Conservation (phyloP, 2,329 filamentous ascomycete genomes). For the Cladosporium sp. region DNA sequence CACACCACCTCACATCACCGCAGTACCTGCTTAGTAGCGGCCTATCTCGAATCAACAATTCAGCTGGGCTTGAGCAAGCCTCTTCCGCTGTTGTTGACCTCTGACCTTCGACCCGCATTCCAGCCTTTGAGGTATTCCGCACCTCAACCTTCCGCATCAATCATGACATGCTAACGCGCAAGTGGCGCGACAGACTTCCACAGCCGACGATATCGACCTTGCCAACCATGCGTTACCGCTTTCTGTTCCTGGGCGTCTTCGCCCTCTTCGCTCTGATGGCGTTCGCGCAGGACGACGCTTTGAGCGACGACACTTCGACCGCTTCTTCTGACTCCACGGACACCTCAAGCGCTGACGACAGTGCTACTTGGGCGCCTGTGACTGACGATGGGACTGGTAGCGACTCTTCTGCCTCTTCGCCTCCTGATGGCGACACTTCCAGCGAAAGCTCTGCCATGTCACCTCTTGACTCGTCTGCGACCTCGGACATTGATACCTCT, state of each 20-base stretch:
- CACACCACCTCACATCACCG: no score
- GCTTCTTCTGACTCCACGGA: not conserved
- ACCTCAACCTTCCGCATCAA: no score
- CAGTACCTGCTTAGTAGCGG: not conserved
- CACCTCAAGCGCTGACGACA: not conserved
- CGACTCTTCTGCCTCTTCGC: no score
- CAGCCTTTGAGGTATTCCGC: not conserved
- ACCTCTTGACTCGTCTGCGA: no score
- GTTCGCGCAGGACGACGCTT: not conserved
- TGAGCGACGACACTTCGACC: not conserved
- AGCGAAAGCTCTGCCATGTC: no score
- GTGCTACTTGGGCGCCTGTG: no score
- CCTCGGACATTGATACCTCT: no score
- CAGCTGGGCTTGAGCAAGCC: not conserved
- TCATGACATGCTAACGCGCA: no score
- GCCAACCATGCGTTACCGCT: constrained; percentile 2
- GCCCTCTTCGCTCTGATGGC: not conserved
- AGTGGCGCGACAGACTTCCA: not conserved
- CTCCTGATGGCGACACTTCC: no score
- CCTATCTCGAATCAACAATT: no score
- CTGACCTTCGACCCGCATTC: not conserved
- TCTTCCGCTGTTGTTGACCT: constrained; percentile 1
- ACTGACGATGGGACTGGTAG: no score
- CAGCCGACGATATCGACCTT: not conserved
- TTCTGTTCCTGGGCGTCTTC: not conserved